Evolutionary conservation across 2,329 filamentous ascomycete genomes (phyloP), one percentile per base, ranked within the genome.

Genomic region (Claviceps spartinae): DNA sequence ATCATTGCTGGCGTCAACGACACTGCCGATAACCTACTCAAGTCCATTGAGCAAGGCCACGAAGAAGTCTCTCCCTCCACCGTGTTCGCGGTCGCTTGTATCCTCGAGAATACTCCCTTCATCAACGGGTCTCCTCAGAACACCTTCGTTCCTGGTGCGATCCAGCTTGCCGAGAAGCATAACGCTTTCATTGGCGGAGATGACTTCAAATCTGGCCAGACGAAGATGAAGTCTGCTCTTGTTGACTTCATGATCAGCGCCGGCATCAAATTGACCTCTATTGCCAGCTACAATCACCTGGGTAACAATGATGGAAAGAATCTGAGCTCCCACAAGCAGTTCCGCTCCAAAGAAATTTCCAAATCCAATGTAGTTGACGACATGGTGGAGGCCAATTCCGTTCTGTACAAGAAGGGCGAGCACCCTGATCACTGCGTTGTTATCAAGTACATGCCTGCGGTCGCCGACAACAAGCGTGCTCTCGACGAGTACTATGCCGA

Each of bases 221-320:
- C 93, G 68, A 98, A 98, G 83, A 98, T 98, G 93, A 98, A 98
- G 76, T 97, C 93, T 55, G 93, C 93, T 20, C 82, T 98, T 34
- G 93, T 97, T 46, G 93, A 98, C 72, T 98, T 98, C 75, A 73
- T 98, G 67, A 95, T 98, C 82, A 96, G 83, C 68, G 93, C 93
- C 47, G 93, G 93, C 67, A 97, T 98, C 79, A 96, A 95, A 76
- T 82, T 98, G 65, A 97, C 91, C 54, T 95, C 90, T 42, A 97
- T 98, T 72, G 88, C 93, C 58, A 94, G 87, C 72, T 98, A 98
- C 82, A 98, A 98, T 76, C 93, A 98, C 69, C 83, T 98, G 52
- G 93, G 93, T 65, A 98, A 98, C 81, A 98, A 98, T 67, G 91
- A 98, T 67, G 93, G 93, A 75, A 96, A 90, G 83, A 98, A 98